Evolutionary conservation across 495 filamentous ascomycete genomes (phyloP), one percentile per base, ranked within the genome.

Genomic region (Aspergillus campestris): DNA sequence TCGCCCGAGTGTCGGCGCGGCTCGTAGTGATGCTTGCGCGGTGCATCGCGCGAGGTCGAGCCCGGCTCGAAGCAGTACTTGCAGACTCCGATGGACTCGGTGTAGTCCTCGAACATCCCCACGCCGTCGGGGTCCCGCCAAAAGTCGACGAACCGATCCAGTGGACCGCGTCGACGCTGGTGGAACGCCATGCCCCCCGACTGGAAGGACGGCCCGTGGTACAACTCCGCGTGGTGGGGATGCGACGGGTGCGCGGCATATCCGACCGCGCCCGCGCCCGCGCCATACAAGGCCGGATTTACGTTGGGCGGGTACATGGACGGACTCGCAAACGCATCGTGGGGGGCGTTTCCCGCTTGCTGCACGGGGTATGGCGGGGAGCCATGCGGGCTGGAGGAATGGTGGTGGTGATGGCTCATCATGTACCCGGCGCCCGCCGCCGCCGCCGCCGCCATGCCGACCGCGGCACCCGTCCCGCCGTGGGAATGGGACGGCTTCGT

Each of bases 101-200:
- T 83, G 49, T 87, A 87, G 53, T 84, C 81, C 59, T 87, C 83
- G 53, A 82, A 87, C 48, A 75, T 75, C 6, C 72, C 77, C 3
- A 87, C 80, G 9, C 77, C 83, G 50, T 87, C 79, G 2, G 77
- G 70, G 47, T 86, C 81, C 39, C 75, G 75, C 75, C 79, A 82
- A 53, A 82, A 83, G 47, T 82, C 74, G 12, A 80, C 65, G 31
- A 83, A 66, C 33, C 72, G 78, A 31, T 63, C 64, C 7, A 85
- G 51, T 5, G 81, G 75, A 3, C 77, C 78, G 28, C 65, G 65
- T 29, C 76, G 78, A 12, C 64, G 69, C 34, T 69, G 67, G 40
- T 66, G 62, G 38, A 74, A 63, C 31, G 67, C 73, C 48, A 73
- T 59, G 5, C 53, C 57, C 37, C 60, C 65, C 2, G 52, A 50